Percentiles rank a stretch among this genome's conserved stretches.
Evolutionary conservation across 1,139 yeast genomes (phyloP).

Genomic region (Diutina rugosa): DNA sequence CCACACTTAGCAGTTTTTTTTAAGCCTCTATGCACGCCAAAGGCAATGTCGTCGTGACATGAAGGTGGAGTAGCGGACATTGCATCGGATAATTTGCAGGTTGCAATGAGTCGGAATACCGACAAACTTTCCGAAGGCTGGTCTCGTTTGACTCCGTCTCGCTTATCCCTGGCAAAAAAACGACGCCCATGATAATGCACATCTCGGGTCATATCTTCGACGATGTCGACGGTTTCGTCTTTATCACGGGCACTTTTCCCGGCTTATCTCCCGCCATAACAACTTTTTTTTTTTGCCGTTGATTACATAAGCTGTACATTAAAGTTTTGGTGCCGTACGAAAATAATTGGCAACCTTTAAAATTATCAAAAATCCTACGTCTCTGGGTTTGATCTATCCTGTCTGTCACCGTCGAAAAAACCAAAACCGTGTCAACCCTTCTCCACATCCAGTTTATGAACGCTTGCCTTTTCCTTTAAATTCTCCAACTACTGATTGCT

Average conservation of each 20-base stretch:
- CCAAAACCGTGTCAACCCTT: background rate
- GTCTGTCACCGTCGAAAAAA: background rate
- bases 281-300: background rate
- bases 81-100: background rate
- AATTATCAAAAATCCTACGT: background rate
- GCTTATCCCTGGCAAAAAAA: too few relatives aligned
- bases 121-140: background rate
- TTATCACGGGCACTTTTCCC: background rate
- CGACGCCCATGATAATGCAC: too few relatives aligned
- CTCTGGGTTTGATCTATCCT: background rate
- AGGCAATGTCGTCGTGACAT: background rate
- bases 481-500: background rate
- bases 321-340: constrained; percentile 2
- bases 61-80: background rate
- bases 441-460: background rate
- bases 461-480: background rate
- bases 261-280: background rate
- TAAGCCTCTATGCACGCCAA: background rate
- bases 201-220: too few relatives aligned
- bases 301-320: background rate
- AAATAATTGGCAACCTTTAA: background rate
- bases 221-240: too few relatives aligned
- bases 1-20: background rate
- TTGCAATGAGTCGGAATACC: background rate
- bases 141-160: too few relatives aligned